phyloP scores from a whole-genome alignment of 257 asterid genomes.

The Primulina huaijiensis region DNA sequence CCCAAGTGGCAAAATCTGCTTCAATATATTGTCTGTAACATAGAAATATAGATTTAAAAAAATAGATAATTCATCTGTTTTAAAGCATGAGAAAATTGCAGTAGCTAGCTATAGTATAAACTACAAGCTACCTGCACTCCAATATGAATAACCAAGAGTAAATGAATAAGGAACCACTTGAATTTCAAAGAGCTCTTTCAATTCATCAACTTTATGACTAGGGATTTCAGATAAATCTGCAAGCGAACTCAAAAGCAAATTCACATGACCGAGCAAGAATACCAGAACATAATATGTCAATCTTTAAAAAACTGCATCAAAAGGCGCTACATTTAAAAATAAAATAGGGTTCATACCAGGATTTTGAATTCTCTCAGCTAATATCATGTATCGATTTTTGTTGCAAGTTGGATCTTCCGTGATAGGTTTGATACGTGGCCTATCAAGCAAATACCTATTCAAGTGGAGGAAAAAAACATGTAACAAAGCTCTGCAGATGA shows the following conservation, averaged over 20 bases:
- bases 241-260: slow-evolving; percentile 9
- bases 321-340: not conserved
- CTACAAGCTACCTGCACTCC: slow-evolving; percentile 68
- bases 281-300: slow-evolving; percentile 2
- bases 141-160: slow-evolving; percentile 83
- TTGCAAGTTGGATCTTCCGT: slow-evolving; percentile 74
- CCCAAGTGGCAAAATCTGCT: slow-evolving; percentile 85
- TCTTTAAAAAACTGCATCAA: not conserved
- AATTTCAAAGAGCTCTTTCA: slow-evolving; percentile 65
- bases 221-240: slow-evolving; percentile 86
- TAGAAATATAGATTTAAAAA: slow-evolving; percentile 19
- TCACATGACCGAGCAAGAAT: slow-evolving; percentile 1
- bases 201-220: slow-evolving; percentile 53
- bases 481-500: slow-evolving; percentile 10
- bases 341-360: slow-evolving; percentile 38
- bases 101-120: not conserved
- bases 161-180: slow-evolving; percentile 70
- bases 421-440: slow-evolving; percentile 80
- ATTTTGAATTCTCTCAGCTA: slow-evolving; percentile 64
- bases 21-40: slow-evolving; percentile 74
- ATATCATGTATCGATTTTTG: slow-evolving; percentile 60
- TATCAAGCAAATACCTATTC: slow-evolving; percentile 69
- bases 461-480: slow-evolving; percentile 11
- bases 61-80: not conserved
- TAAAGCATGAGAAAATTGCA: not conserved